Percentiles rank a stretch among this genome's conserved stretches.
phyloP scores from a whole-genome alignment of 148 eudicot species.

The Polygonum maritimum region DNA sequence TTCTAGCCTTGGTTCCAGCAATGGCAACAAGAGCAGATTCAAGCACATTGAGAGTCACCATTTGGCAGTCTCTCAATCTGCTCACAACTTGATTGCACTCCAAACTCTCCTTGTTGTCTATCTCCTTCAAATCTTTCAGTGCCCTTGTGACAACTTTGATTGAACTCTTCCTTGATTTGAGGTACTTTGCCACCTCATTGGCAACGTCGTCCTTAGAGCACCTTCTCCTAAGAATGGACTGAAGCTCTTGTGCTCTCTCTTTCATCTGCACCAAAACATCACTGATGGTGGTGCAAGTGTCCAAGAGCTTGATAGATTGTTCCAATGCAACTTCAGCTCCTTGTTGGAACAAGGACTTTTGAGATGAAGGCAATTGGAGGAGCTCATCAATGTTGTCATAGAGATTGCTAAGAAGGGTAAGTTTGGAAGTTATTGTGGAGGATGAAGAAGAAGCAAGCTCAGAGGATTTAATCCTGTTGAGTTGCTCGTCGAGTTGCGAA shows the following conservation, averaged over 20 bases:
- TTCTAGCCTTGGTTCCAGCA: neutral
- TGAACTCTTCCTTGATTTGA: neutral
- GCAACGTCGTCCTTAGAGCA: neutral
- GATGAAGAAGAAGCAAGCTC: conserved; percentile 3
- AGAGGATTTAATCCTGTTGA: neutral
- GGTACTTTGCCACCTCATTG: neutral
- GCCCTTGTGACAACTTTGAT: neutral
- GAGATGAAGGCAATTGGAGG: conserved; percentile 21
- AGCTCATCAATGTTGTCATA: conserved; percentile 22
- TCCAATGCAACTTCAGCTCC: conserved; percentile 12
- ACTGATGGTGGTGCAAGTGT: conserved; percentile 14
- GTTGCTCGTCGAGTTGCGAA: neutral
- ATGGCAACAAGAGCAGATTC: neutral
- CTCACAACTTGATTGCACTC: neutral
- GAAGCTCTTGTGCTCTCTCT: conserved; percentile 12
- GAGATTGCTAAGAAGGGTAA: neutral
- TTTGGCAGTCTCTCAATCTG: neutral
- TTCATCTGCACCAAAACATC: conserved; percentile 19
- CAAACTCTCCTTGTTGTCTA: neutral
- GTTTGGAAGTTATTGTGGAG: neutral
- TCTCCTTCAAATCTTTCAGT: neutral
- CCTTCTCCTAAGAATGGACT: conserved; percentile 2
- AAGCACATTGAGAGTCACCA: neutral
- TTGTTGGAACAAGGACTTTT: conserved; percentile 2
- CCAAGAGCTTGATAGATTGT: conserved; percentile 21